Base-by-base conservation (phyloP, 257 asterid species). In the Solanum phureja region DNA sequence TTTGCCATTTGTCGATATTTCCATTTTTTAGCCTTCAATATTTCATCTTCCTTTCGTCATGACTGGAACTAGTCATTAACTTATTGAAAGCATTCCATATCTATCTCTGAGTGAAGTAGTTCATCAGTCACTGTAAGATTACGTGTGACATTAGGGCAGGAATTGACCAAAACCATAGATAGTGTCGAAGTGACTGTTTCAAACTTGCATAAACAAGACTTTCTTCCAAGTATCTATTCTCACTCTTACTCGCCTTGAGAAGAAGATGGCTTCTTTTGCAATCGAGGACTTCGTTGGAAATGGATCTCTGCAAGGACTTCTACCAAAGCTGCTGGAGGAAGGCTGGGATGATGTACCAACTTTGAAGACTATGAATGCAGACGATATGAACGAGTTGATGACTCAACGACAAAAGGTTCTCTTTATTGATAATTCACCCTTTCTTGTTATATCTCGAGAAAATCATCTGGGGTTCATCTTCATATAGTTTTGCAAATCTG, bases 341-440 rank as follows among this genome's bases (percentile, higher is more conserved):
- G 98, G 98, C 37, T 95, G 98, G 98, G 98, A 94, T 74, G 96
- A 95, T n/a, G 96, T 95, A 16, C 98, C 98, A 9, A 92, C 98
- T 34, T 83, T 94, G 94, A 94, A 94, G 96, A 85, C 93, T 29
- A 94, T 95, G 98, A 94, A 89, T 90, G 73, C 92, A 4, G 97
- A 94, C 7, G 96, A 94, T 77, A 93, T 90, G 96, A 90, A 92
- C 86, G 93, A 93, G 79, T 87, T 94, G 34, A 94, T 95, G 94
- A 92, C 90, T 86, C 94, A 88, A 64, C 91, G 91, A 44, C 98
- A 95, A 38, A 94, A 95, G 98, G 98, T 95, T 91, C 33, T 52
- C 9, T 72, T 60, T 84, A 64, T 33, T 84, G 58, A 62, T 37
- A 84, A 52, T 10, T 34, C 58, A 62, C 24, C 87, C 75, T 84